These are phyloP conservation scores for Teratosphaeria nubilosa DNA, from an alignment of 2,329 filamentous ascomycete species.

Conservation along the genomic window DNA sequence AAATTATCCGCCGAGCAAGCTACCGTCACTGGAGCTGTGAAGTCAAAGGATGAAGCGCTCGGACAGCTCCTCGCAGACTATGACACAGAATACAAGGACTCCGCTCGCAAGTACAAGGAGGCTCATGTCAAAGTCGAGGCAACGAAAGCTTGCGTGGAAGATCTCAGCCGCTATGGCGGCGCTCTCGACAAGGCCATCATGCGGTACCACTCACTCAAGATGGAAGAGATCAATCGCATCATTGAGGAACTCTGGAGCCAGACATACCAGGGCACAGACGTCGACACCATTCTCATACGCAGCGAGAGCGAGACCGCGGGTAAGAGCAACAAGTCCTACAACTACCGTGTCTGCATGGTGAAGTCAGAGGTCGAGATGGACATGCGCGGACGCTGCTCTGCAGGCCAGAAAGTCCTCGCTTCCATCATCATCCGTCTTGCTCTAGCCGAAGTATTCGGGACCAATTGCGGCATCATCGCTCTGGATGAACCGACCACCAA, in stretches of 20 bases:
- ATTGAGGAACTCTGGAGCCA: constrained; percentile 93
- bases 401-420: constrained; percentile 91
- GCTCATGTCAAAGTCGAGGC: constrained; percentile 82
- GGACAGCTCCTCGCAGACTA: constrained; percentile 64
- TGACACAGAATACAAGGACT: constrained; percentile 77
- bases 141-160: constrained; percentile 85
- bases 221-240: constrained; percentile 95
- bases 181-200: constrained; percentile 95
- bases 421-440: constrained; percentile 96
- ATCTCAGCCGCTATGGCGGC: constrained; percentile 68
- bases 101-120: constrained; percentile 70
- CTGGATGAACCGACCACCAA: constrained; percentile 98
- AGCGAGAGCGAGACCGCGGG: constrained; percentile 63
- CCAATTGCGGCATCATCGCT: constrained; percentile 91
- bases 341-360: constrained; percentile 95
- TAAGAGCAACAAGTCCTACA: constrained; percentile 73
- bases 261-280: constrained; percentile 93
- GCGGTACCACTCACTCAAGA: constrained; percentile 91
- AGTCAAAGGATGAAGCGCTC: constrained; percentile 74
- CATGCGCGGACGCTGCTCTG: constrained; percentile 95
- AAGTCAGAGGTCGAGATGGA: constrained; percentile 98
- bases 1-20: constrained; percentile 62
- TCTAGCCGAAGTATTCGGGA: constrained; percentile 89
- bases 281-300: constrained; percentile 90
- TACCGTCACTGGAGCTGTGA: constrained; percentile 66